Evolutionary conservation across 2,329 filamentous ascomycete species (phyloP), one percentile per base, ranked within the genome.

Genomic region (Calonectria honghensis): DNA sequence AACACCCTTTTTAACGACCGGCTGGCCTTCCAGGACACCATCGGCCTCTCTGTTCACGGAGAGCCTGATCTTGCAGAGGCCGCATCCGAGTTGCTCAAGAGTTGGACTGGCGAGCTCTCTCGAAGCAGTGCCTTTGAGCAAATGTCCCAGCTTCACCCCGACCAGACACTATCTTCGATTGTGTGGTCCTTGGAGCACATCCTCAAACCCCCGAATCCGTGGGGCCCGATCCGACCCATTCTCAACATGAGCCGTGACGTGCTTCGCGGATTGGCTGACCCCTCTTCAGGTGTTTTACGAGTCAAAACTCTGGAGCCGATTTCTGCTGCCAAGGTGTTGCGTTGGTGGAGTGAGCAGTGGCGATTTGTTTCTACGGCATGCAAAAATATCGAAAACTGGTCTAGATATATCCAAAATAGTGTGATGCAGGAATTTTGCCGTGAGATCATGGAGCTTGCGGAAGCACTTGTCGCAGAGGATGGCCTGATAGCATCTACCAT

Each of bases 361-460:
- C 90, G 91, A 72, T 93, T 93, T 59, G 89, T 98, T 54, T 93
- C 93, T 52, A 93, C 94, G 71, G 94, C 96, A 20, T 98, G 98
- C 81, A 89, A 92, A 52, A 92, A 93, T 74, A 97, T 96, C 4
- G 96, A 98, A 82, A 87, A 88, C 14, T 99, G 97, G 97, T 95
- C 95, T 77, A 87, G 91, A 18, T 90, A 90, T 5, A 92, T 95
- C 73, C 93, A 96, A 66, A 97, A 95, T 82, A 85, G 88, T 27
- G 88, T 91, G 69, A 96, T 99, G 95, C 93, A 96, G 80, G 93
- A 98, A 72, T 98, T 98, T 81, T 98, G 96, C 82, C 93, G 97
- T 78, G 95, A 98, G 82, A 94, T 95, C 18, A 99, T 99, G 91
- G 95, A 98, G 80, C 94, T 98, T 81, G 96, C 96, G 0, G 95